Conservation (phyloP, 2,329 filamentous ascomycete species). For the Diaporthe citriasiana region DNA sequence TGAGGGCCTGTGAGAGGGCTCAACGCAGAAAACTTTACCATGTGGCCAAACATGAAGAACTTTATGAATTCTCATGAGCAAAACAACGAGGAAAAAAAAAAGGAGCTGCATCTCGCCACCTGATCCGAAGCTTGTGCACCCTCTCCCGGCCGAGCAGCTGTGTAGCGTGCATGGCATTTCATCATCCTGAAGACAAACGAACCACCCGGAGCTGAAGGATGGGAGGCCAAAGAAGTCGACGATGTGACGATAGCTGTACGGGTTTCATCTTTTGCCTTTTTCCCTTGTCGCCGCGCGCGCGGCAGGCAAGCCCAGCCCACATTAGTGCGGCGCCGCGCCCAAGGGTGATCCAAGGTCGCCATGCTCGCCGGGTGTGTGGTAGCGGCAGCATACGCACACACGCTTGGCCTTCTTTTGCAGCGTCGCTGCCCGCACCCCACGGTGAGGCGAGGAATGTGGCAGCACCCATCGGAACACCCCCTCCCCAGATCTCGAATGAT, state of each 20-base stretch:
- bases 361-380: slow-evolving; percentile 4
- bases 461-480: slow-evolving; percentile 28
- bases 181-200: slow-evolving; percentile 19
- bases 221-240: slow-evolving; percentile 10
- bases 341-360: slow-evolving; percentile 29
- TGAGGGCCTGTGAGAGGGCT: neutral
- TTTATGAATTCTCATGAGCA: neutral
- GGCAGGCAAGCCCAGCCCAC: slow-evolving; percentile 32
- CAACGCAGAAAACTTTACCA: slow-evolving; percentile 7
- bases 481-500: slow-evolving; percentile 29
- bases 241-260: slow-evolving; percentile 25
- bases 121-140: neutral
- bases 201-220: slow-evolving; percentile 17
- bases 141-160: neutral
- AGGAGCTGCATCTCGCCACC: slow-evolving; percentile 11
- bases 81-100: neutral
- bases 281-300: slow-evolving; percentile 26
- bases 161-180: neutral
- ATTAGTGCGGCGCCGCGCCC: slow-evolving; percentile 5
- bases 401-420: slow-evolving; percentile 1
- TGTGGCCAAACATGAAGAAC: slow-evolving; percentile 26
- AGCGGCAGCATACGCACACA: neutral
- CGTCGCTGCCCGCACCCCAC: slow-evolving; percentile 9
- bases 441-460: slow-evolving; percentile 32
- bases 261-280: slow-evolving; percentile 34